Conservation (phyloP, 192 early-diverging fungal species). For the Oehlia diaphana region DNA sequence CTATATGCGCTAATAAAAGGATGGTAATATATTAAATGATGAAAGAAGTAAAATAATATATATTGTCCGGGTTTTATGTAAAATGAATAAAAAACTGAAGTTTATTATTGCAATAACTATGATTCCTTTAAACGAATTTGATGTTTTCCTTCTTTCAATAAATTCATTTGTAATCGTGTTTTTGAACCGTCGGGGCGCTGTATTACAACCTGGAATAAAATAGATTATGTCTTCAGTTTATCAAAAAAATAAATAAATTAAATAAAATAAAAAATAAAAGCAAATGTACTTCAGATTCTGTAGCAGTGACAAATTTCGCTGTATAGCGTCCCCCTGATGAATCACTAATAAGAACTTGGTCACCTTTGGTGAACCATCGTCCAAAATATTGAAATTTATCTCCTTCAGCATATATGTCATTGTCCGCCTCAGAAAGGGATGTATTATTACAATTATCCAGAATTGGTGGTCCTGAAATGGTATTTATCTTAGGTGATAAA, state of each 20-base stretch:
- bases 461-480: conserved; percentile 1
- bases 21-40: background rate
- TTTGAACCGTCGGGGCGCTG: conserved; percentile 28
- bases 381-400: conserved; percentile 14
- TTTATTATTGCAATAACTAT: conserved; percentile 1
- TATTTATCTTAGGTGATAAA: background rate
- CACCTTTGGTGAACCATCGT: conserved; percentile 5
- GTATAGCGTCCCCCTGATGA: conserved; percentile 25
- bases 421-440: background rate
- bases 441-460: conserved; percentile 10
- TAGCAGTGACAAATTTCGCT: conserved; percentile 20
- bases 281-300: conserved; percentile 14
- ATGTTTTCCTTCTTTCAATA: conserved; percentile 25
- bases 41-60: background rate
- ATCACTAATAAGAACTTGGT: conserved; percentile 26
- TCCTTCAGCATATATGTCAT: background rate
- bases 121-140: conserved; percentile 28
- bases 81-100: background rate
- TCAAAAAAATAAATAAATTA: background rate
- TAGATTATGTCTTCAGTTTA: too few species aligned
- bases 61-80: background rate
- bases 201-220: conserved; percentile 14
- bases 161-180: conserved; percentile 19
- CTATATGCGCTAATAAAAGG: background rate
- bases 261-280: background rate